Evolutionary conservation across 2,329 filamentous ascomycete species (phyloP).

Genomic region (Rachicladosporium sp.): DNA sequence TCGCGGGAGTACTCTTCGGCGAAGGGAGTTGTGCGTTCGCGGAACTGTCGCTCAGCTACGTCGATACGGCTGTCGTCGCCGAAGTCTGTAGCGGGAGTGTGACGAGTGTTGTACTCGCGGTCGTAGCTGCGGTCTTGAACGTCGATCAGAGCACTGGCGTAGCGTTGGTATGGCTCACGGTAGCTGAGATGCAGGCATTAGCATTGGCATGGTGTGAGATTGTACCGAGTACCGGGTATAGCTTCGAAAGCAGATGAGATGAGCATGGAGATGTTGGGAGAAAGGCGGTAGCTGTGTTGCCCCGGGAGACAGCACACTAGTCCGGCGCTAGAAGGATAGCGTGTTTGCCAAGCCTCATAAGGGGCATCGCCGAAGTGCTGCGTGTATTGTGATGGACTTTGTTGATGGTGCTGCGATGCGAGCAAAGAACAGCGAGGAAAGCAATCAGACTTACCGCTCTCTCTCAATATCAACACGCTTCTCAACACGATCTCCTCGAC

Average conservation of each 20-base stretch:
- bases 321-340: conserved; percentile 17
- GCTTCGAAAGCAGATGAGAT: conserved; percentile 11
- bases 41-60: conserved; percentile 37
- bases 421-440: conserved; percentile 10
- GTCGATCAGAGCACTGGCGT: conserved; percentile 55
- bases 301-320: conserved; percentile 20
- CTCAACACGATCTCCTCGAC: conserved; percentile 20
- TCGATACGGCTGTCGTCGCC: conserved; percentile 47
- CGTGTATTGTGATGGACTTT: conserved; percentile 2
- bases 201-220: conserved; percentile 9
- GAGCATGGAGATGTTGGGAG: conserved; percentile 6
- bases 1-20: conserved; percentile 27
- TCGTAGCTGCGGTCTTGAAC: conserved; percentile 42
- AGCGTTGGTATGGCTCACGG: conserved; percentile 42
- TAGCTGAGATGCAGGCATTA: conserved; percentile 33
- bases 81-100: conserved; percentile 36
- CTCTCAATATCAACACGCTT: conserved; percentile 34
- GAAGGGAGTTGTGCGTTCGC: conserved; percentile 26
- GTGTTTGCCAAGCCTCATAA: conserved; percentile 20
- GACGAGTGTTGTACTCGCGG: conserved; percentile 34
- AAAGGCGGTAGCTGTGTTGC: conserved; percentile 16
- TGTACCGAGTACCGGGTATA: conserved; percentile 6
- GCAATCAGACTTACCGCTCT: conserved; percentile 35
- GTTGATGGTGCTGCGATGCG: background rate
- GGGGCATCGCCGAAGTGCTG: conserved; percentile 10